These are phyloP conservation scores for Gorgonomyces haynaldii DNA, from an alignment of 192 early-diverging fungal genomes.

Conservation along the genomic window DNA sequence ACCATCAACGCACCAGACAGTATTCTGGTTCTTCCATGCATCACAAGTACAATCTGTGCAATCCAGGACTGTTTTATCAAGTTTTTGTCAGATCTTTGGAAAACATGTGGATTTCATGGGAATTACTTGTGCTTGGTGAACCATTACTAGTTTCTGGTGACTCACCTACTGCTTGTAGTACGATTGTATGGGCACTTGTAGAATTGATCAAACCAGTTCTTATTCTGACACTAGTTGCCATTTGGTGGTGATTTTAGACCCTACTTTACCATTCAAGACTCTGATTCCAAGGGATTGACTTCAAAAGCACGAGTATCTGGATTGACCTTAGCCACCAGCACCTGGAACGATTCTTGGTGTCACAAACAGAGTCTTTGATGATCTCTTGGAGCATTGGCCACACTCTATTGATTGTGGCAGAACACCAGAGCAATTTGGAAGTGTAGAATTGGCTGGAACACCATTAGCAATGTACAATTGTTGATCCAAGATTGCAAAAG, in stretches of 20 bases:
- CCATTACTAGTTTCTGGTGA: conserved; percentile 81
- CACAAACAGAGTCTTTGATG: conserved; percentile 88
- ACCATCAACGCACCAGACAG: background rate
- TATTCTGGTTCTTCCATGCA: background rate
- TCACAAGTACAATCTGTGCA: conserved; percentile 18
- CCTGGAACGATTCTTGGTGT: conserved; percentile 80
- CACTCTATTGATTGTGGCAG: conserved; percentile 60
- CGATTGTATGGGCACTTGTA: conserved; percentile 67
- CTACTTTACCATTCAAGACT: conserved; percentile 94
- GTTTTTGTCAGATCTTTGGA: conserved; percentile 70
- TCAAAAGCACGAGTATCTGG: conserved; percentile 32
- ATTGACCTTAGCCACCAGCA: conserved; percentile 40
- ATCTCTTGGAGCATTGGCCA: conserved; percentile 87
- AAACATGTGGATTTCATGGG: conserved; percentile 85
- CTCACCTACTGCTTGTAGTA: conserved; percentile 75
- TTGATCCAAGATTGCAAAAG: background rate
- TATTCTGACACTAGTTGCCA: conserved; percentile 45
- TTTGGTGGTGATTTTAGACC: conserved; percentile 95
- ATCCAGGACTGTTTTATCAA: conserved; percentile 58
- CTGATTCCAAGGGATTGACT: conserved; percentile 70
- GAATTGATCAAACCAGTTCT: conserved; percentile 85
- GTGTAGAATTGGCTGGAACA: background rate
- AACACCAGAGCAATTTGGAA: conserved; percentile 3
- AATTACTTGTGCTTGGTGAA: conserved; percentile 85
- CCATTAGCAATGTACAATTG: background rate